Evolutionary conservation across 2,329 filamentous ascomycete genomes (phyloP).

Genomic region (Claviceps arundinis): DNA sequence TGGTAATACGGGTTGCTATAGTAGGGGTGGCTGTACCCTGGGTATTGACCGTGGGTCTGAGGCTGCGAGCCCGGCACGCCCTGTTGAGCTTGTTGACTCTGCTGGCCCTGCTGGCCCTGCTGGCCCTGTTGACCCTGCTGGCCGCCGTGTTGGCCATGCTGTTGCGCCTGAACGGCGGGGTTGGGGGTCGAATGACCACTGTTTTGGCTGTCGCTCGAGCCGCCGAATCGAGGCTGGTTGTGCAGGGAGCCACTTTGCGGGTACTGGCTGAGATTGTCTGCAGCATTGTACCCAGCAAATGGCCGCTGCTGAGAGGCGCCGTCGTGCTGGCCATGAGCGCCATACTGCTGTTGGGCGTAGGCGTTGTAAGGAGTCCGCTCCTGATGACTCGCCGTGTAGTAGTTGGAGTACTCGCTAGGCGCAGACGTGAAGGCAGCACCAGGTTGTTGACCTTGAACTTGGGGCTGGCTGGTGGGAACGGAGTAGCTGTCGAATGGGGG

Average conservation of each 20-base stretch:
- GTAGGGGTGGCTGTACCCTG: conserved; percentile 44
- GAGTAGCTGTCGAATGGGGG: conserved; percentile 50
- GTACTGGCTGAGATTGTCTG: conserved; percentile 53
- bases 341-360: conserved; percentile 50
- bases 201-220: conserved; percentile 56
- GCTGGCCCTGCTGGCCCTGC: conserved; percentile 17
- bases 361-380: conserved; percentile 70
- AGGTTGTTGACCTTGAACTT: conserved; percentile 40
- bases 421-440: conserved; percentile 59
- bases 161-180: conserved; percentile 48
- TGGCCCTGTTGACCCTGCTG: conserved; percentile 26
- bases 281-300: conserved; percentile 60
- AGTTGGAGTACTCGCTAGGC: conserved; percentile 68
- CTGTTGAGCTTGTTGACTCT: conserved; percentile 21
- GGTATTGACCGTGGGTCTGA: conserved; percentile 35
- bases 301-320: conserved; percentile 58
- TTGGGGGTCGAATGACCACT: conserved; percentile 88
- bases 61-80: conserved; percentile 30
- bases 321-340: conserved; percentile 58
- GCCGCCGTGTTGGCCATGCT: conserved; percentile 29
- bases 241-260: conserved; percentile 51
- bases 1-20: conserved; percentile 50
- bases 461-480: conserved; percentile 45
- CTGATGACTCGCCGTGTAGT: conserved; percentile 67
- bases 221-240: conserved; percentile 46